Base-by-base conservation (phyloP, 2,329 filamentous ascomycete genomes). In the Sporothrix dimorphospora region DNA sequence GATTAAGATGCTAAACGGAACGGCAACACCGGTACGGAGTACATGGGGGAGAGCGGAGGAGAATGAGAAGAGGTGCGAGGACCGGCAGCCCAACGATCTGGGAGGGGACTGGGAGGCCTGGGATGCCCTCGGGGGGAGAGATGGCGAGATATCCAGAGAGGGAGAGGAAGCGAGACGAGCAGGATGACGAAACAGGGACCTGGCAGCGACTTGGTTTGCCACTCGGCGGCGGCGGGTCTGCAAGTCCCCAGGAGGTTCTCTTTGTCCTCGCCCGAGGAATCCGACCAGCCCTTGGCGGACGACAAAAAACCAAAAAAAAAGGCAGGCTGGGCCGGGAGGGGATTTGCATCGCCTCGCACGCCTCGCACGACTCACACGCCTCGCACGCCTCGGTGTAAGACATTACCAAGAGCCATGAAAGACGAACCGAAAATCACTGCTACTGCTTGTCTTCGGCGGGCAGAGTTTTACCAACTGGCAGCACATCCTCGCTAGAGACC, bases 161-260 rank as follows among this genome's bases (percentile, higher is more conserved):
- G 24, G n/a, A 8, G 61, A 45, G 12, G 8, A 51, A 12, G 42
- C 27, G 63, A 34, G 47, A 53, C 24, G n/a, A 47, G n/a, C 7
- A 24, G 49, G 66, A 69, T 55, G 66, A 55, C 66, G 66, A 55
- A 69, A 40, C 30, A 55, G 12, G 49, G 49, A 69, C 66, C 21
- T 45, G n/a, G 34, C 2, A 27, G 66, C 57, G 66, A 69, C 66
- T 24, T 57, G 12, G n/a, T 16, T 55, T 27, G 49, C 34, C 65
- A 45, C 66, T 21, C 11, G 66, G 49, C 21, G 34, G 7, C 30
- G 30, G 49, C 34, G 42, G 16, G n/a, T 21, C 14, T 42, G 11
- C 11, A 69, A 6, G 66, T 69, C 34, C 1, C 38, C 16, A 11
- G 12, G 8, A 55, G 6, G 66, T 69, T 51, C 49, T 38, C 30